Conservation (phyloP, 495 filamentous ascomycete genomes). For the Pseudomonodictys pantanalensis region DNA sequence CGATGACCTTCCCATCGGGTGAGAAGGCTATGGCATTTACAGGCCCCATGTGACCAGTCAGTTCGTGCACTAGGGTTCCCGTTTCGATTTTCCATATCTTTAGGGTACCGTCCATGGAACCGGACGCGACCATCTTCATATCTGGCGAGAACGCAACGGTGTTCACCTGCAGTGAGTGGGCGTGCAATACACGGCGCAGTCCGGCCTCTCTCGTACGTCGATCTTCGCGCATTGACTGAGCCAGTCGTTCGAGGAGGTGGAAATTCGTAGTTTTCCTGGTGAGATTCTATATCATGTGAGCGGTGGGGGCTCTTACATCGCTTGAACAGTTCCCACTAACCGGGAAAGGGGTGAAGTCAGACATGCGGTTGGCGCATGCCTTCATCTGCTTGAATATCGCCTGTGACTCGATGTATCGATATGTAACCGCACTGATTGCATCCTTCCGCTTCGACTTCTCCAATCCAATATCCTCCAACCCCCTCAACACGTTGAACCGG, state of each 20-base stretch:
- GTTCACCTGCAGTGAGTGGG: background rate
- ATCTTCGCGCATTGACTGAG: too few species aligned
- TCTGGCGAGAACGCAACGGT: slow-evolving; percentile 26
- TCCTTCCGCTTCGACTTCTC: slow-evolving; percentile 4
- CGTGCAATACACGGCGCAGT: too few species aligned
- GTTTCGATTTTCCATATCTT: too few species aligned
- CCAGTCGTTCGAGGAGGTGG: too few species aligned
- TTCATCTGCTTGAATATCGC: slow-evolving; percentile 13
- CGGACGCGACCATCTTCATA: slow-evolving; percentile 14
- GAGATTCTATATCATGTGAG: too few species aligned
- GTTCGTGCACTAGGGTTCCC: too few species aligned
- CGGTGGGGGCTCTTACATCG: too few species aligned
- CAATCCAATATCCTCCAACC: slow-evolving; percentile 20
- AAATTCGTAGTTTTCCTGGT: too few species aligned
- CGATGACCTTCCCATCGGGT: background rate
- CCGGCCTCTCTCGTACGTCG: too few species aligned
- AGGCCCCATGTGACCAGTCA: background rate
- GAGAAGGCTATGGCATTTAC: background rate
- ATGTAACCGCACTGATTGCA: slow-evolving; percentile 4
- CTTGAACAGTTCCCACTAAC: too few species aligned
- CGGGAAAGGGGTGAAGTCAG: too few species aligned
- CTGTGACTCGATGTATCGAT: slow-evolving; percentile 6
- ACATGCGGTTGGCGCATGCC: slow-evolving; percentile 1
- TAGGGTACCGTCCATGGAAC: background rate
- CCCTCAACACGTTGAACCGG: slow-evolving; percentile 12